phyloP scores from a whole-genome alignment of 1,139 yeast species.

The Hyphopichia pseudoburtonii region DNA sequence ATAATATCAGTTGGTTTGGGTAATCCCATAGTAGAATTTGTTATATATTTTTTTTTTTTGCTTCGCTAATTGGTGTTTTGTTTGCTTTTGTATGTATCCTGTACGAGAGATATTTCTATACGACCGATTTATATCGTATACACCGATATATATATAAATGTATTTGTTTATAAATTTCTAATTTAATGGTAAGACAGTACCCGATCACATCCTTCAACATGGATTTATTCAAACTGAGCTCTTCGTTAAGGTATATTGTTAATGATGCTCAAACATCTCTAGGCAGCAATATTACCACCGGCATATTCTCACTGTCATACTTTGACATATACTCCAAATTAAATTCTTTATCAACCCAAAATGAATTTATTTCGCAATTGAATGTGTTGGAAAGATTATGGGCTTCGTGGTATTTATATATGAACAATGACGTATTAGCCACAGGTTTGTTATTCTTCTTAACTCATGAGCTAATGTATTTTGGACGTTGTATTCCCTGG shows the following conservation, averaged over 20 bases:
- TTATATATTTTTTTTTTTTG: too few species aligned
- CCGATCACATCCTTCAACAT: neutral
- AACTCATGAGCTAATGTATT: constrained; percentile 78
- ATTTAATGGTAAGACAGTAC: neutral
- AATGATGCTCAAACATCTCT: neutral
- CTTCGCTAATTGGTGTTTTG: too few species aligned
- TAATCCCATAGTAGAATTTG: too few species aligned
- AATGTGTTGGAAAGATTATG: constrained; percentile 59
- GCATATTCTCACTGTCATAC: neutral
- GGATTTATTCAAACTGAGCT: constrained; percentile 3
- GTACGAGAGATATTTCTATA: neutral
- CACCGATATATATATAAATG: neutral
- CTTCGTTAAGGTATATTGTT: constrained; percentile 2
- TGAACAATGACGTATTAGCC: constrained; percentile 76
- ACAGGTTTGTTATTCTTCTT: constrained; percentile 77
- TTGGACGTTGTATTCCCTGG: constrained; percentile 87
- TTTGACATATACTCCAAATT: constrained; percentile 4
- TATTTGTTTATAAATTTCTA: too few species aligned
- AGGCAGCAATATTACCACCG: neutral
- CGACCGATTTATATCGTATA: neutral
- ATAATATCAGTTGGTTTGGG: too few species aligned
- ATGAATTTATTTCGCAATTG: constrained; percentile 10
- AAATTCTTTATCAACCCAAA: constrained; percentile 7
- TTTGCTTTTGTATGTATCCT: too few species aligned
- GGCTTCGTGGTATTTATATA: constrained; percentile 76